phyloP scores from a whole-genome alignment of 140 eudicot species.

The Cichorium intybus region DNA sequence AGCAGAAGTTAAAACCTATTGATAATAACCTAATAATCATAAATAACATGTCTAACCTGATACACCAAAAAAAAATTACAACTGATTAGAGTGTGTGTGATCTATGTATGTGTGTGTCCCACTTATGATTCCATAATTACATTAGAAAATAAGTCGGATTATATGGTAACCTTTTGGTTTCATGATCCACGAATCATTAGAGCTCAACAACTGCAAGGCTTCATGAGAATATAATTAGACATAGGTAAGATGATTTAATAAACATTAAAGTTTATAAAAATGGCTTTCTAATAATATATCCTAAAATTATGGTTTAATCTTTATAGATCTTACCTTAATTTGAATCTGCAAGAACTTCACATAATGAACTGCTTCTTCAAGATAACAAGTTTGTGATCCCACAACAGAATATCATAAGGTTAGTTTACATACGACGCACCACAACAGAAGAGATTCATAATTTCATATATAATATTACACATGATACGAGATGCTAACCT shows the following conservation, averaged over 20 bases:
- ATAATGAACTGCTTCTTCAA: slow-evolving; percentile 93
- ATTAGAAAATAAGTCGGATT: slow-evolving; percentile 25
- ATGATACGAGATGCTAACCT: no score
- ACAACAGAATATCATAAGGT: no score
- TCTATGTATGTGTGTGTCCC: no score
- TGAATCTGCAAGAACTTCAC: slow-evolving; percentile 94
- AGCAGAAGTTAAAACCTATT: no score
- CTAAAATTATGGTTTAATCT: neutral
- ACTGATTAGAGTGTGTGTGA: no score
- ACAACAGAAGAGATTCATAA: no score
- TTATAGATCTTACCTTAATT: slow-evolving; percentile 50
- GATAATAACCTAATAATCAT: no score
- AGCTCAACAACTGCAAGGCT: slow-evolving; percentile 69
- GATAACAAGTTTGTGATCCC: no score
- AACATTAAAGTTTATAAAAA: neutral
- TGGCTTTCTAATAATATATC: neutral
- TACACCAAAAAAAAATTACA: no score
- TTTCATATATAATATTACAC: no score
- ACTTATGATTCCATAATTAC: slow-evolving; percentile 27
- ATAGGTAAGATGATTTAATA: neutral
- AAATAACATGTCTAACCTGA: no score
- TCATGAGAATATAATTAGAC: slow-evolving; percentile 1
- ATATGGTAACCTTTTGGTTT: slow-evolving; percentile 3
- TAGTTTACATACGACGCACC: no score
- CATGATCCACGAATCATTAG: slow-evolving; percentile 80